These are phyloP conservation scores for Cystobasidium sp. DNA, from an alignment of 1,284 basidiomycete species.

Conservation along the genomic window DNA sequence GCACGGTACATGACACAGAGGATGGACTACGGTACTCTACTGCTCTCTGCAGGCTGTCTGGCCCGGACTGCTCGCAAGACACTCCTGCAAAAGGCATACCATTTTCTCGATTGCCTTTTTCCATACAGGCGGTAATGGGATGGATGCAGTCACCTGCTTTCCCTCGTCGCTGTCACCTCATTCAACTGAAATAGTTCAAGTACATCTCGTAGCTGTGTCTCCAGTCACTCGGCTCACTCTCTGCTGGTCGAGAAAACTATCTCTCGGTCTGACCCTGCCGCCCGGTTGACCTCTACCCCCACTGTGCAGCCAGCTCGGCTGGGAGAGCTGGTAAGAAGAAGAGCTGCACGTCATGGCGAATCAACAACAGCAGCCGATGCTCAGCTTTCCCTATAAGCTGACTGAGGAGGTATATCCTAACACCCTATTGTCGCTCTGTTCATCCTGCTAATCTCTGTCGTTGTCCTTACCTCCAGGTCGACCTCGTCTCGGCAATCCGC, in stretches of 20 bases:
- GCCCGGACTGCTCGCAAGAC: no score
- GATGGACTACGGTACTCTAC: not conserved
- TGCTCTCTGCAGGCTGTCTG: not conserved
- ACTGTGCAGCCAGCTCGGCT: no score
- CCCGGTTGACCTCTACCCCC: no score
- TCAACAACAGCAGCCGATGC: conserved; percentile 19
- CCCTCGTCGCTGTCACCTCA: no score
- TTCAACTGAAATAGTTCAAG: no score
- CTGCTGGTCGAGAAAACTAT: no score
- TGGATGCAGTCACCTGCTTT: no score
- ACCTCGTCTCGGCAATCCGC: conserved; percentile 36
- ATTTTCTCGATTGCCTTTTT: conserved; percentile 7
- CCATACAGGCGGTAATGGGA: not conserved
- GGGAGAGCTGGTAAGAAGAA: not conserved
- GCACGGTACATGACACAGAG: not conserved
- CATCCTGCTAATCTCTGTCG: not conserved
- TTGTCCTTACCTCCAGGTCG: conserved; percentile 19
- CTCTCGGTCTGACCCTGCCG: no score
- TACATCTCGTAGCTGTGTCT: no score
- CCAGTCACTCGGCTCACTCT: no score
- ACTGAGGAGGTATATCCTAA: conserved; percentile 19
- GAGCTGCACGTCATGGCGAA: conserved; percentile 29
- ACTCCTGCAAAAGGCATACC: not conserved
- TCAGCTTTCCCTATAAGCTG: conserved; percentile 33
- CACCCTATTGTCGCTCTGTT: not conserved